Conservation (phyloP, 1,139 yeast genomes). For the Saccharomyces hybrid region DNA sequence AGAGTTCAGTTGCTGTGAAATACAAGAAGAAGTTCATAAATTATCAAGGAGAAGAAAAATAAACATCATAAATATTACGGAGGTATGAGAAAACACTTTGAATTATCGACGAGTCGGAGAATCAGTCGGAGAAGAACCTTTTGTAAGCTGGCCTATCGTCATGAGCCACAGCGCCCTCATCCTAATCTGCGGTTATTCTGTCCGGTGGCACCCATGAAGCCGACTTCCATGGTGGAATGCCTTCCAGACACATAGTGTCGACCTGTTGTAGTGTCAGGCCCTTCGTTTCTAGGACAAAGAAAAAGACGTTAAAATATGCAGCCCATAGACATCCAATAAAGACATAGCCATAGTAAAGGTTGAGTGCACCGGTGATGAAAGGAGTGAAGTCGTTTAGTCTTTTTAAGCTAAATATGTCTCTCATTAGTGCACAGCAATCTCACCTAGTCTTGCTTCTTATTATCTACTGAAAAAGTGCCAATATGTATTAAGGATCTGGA, state of each 20-base stretch:
- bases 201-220: constrained; percentile 25
- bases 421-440: too few species aligned
- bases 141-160: constrained; percentile 26
- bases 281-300: constrained; percentile 62
- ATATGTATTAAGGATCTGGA: too few species aligned
- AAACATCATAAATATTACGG: too few species aligned
- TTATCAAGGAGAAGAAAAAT: too few species aligned
- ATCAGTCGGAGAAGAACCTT: constrained; percentile 14
- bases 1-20: too few species aligned
- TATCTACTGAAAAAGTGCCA: too few species aligned
- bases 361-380: constrained; percentile 44
- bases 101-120: too few species aligned
- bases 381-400: constrained; percentile 45
- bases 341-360: constrained; percentile 53
- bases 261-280: constrained; percentile 68
- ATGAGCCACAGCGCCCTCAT: constrained; percentile 20
- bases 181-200: constrained; percentile 23
- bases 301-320: constrained; percentile 40
- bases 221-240: constrained; percentile 28
- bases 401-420: too few species aligned
- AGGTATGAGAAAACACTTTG: too few species aligned
- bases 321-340: constrained; percentile 61
- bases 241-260: constrained; percentile 45
- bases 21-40: too few species aligned
- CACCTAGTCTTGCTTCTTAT: too few species aligned